Evolutionary conservation across 129 eudicot genomes (phyloP).

Genomic region (Deinandra increscens): DNA sequence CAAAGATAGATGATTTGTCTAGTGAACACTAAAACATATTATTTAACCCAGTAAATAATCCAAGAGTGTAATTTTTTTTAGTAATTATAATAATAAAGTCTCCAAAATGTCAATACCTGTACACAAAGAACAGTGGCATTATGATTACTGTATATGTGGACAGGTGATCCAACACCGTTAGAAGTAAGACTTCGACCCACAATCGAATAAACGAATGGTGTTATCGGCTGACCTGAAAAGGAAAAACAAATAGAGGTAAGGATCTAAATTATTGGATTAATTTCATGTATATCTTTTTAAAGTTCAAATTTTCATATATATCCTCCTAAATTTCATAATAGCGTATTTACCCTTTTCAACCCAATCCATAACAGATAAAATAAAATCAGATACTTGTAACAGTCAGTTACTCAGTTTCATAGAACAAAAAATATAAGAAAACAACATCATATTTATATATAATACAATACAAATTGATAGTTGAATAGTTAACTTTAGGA

Average conservation of each 20-base stretch:
- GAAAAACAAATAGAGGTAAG: neutral
- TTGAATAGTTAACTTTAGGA: too few species aligned
- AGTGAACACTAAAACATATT: conserved; percentile 77
- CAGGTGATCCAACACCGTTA: conserved; percentile 75
- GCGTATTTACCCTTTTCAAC: neutral
- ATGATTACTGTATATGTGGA: conserved; percentile 73
- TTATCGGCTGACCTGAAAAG: conserved; percentile 82
- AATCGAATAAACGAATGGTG: conserved; percentile 78
- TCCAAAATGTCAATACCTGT: conserved; percentile 42
- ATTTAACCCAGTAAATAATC: neutral
- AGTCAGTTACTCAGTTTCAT: neutral
- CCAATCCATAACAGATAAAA: neutral
- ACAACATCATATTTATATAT: neutral
- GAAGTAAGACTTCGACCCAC: conserved; percentile 82
- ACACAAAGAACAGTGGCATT: conserved; percentile 85
- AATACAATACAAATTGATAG: too few species aligned
- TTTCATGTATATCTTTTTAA: neutral
- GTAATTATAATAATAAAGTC: neutral
- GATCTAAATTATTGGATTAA: neutral
- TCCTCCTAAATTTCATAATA: neutral
- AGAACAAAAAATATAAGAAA: neutral
- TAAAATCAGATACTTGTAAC: neutral
- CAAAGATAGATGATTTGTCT: conserved; percentile 80
- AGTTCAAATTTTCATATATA: neutral
- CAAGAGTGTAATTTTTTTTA: neutral